These are phyloP conservation scores for Platanthera zijinensis DNA, from an alignment of 106 monocot genomes.

Conservation along the genomic window DNA sequence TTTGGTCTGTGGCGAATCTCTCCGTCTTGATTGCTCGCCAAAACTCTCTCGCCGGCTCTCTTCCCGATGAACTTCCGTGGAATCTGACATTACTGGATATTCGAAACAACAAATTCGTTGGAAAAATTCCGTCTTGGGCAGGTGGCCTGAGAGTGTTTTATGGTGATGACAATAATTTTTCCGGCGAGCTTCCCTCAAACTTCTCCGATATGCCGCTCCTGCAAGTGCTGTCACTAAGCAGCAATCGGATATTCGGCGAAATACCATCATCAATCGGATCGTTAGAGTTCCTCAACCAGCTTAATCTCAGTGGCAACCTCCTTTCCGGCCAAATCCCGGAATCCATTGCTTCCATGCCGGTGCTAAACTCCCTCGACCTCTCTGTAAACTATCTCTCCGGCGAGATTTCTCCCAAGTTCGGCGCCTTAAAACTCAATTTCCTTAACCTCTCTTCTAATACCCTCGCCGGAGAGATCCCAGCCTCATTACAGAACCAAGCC, in stretches of 20 bases:
- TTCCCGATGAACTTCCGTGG: constrained; percentile 39
- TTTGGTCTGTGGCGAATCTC: constrained; percentile 49
- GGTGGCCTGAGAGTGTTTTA: constrained; percentile 17
- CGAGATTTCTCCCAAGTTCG: constrained; percentile 16
- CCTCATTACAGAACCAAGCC: constrained; percentile 6
- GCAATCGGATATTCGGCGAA: constrained; percentile 41
- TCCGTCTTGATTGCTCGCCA: constrained; percentile 17
- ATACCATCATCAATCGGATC: constrained; percentile 25
- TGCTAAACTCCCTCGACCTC: constrained; percentile 27
- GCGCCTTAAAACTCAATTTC: constrained; percentile 19
- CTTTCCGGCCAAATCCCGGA: constrained; percentile 33
- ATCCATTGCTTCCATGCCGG: constrained; percentile 9
- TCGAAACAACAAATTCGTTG: constrained; percentile 42
- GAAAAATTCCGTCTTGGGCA: constrained; percentile 37
- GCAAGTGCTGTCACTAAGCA: constrained; percentile 20
- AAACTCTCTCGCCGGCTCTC: constrained; percentile 46
- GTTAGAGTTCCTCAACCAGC: constrained; percentile 18
- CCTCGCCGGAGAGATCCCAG: constrained; percentile 32
- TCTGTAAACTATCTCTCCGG: constrained; percentile 35
- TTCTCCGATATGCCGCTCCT: constrained; percentile 22
- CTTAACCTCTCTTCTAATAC: constrained; percentile 37
- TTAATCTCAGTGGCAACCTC: constrained; percentile 33
- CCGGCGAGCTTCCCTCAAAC: constrained; percentile 32
- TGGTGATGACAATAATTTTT: constrained; percentile 43
- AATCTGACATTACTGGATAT: constrained; percentile 50